These are phyloP conservation scores for Podosphaera xanthii DNA, from an alignment of 2,329 filamentous ascomycete species.

Conservation along the genomic window DNA sequence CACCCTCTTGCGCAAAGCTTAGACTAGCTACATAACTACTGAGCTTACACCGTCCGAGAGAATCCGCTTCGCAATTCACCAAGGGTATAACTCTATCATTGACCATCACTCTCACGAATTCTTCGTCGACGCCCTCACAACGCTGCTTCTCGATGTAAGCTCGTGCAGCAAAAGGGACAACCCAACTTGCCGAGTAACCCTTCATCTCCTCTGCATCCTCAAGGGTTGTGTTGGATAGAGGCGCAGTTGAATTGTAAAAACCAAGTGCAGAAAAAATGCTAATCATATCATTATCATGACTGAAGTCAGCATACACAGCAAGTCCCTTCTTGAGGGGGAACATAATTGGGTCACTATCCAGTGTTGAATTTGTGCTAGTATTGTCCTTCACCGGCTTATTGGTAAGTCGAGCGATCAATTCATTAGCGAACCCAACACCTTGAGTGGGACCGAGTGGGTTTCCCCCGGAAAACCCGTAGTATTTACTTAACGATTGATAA, in stretches of 20 bases:
- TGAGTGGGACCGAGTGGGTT: slow-evolving; percentile 63
- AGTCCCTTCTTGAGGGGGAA: slow-evolving; percentile 43
- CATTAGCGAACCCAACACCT: slow-evolving; percentile 71
- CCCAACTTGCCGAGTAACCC: slow-evolving; percentile 56
- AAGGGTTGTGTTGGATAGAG: slow-evolving; percentile 28
- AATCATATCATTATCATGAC: slow-evolving; percentile 75
- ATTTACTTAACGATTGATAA: slow-evolving; percentile 58
- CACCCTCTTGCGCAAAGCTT: slow-evolving; percentile 47
- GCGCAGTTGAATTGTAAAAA: slow-evolving; percentile 43
- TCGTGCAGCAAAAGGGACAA: slow-evolving; percentile 59
- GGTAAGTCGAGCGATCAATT: slow-evolving; percentile 64
- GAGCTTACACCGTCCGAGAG: slow-evolving; percentile 46
- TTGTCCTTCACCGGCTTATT: slow-evolving; percentile 41
- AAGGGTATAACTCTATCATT: slow-evolving; percentile 66
- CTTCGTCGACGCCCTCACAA: slow-evolving; percentile 35
- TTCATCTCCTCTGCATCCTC: slow-evolving; percentile 28
- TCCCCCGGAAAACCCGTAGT: slow-evolving; percentile 58
- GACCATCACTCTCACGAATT: slow-evolving; percentile 56
- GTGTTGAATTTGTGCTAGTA: slow-evolving; percentile 56
- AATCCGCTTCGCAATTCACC: slow-evolving; percentile 45
- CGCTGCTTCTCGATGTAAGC: slow-evolving; percentile 76
- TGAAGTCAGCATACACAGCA: slow-evolving; percentile 67
- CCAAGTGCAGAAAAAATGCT: slow-evolving; percentile 55
- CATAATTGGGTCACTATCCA: slow-evolving; percentile 41
- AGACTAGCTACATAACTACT: slow-evolving; percentile 51